Conservation (phyloP, 1,284 basidiomycete genomes). For the Cutaneotrichosporon arboriforme region DNA sequence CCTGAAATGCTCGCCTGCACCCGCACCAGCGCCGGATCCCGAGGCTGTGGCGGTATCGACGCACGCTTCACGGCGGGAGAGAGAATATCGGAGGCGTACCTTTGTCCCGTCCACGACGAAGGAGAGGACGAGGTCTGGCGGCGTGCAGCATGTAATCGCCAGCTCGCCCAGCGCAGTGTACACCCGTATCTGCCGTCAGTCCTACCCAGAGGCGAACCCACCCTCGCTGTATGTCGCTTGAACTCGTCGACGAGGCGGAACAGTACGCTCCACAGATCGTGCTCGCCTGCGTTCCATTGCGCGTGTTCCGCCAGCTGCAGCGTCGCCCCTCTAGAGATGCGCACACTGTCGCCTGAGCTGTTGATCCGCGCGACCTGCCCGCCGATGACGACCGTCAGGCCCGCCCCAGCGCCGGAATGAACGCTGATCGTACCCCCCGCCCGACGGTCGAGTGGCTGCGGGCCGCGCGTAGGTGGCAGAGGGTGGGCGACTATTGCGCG, state of each 20-base stretch:
- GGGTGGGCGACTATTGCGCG: conserved; percentile 18
- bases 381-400: conserved; percentile 7
- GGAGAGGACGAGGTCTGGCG: conserved; percentile 33
- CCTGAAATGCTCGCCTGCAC: conserved; percentile 7
- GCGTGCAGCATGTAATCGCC: conserved; percentile 32
- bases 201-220: conserved; percentile 21
- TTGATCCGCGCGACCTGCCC: neutral
- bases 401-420: conserved; percentile 2
- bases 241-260: conserved; percentile 20
- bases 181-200: conserved; percentile 29
- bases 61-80: conserved; percentile 4
- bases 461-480: conserved; percentile 20
- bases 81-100: conserved; percentile 22
- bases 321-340: neutral
- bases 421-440: conserved; percentile 19
- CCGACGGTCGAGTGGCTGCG: conserved; percentile 2
- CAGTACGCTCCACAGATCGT: conserved; percentile 24
- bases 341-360: neutral
- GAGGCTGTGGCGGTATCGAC: conserved; percentile 14
- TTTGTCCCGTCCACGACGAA: conserved; percentile 10
- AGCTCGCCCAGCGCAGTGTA: conserved; percentile 32
- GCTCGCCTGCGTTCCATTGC: conserved; percentile 19
- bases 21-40: too few species aligned
- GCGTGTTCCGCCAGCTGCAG: neutral
- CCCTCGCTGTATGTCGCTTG: conserved; percentile 29